Base-by-base conservation (phyloP, 352 stramenopile species). In the Phytophthora crassamura region DNA sequence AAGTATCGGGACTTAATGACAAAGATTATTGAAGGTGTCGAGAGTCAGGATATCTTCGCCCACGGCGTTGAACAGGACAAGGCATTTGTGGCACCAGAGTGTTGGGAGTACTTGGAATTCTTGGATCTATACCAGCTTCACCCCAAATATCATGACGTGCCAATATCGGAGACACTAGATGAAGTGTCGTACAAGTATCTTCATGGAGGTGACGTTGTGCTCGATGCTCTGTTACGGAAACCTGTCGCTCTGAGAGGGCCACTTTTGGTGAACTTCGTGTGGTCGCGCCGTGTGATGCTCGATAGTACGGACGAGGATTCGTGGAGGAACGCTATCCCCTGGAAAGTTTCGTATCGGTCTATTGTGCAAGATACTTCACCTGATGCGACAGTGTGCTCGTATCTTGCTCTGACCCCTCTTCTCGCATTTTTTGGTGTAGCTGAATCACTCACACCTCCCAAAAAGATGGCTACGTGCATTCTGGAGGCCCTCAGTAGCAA, bases 221-320 rank as follows among this genome's bases (percentile, higher is more conserved):
- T 78, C 4, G 52, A 72, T 18, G 36, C 62, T 36, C 46, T 84
- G 47, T 73, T 74, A 5, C 49, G 40, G 5, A 65, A 67, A n/a
- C 49, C 62, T 16, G 40, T 66, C 56, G 49, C 56, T 30, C 35
- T 74, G 4, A 72, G 69, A 40, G 72, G 74, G 14, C 52, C 77
- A 39, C 78, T 88, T 14, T 49, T 86, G 16, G 36, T 80, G 4
- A 74, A 75, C 38, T 85, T 85, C 38, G 50, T 77, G 34, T 88
- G 80, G 80, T 84, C 80, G 25, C 65, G 77, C 38, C 62, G 58
- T 46, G 62, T 64, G 35, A 56, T 36, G 28, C 58, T 88, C 7
- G 69, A 68, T 35, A 47, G 86, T 36, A 43, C 40, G 10, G 60
- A 59, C 25, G 65, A 76, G 12, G 52, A 77, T 32, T 78, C 65